These are phyloP conservation scores for Alternaria sp. DNA, from an alignment of 2,329 filamentous ascomycete genomes.

Conservation along the genomic window DNA sequence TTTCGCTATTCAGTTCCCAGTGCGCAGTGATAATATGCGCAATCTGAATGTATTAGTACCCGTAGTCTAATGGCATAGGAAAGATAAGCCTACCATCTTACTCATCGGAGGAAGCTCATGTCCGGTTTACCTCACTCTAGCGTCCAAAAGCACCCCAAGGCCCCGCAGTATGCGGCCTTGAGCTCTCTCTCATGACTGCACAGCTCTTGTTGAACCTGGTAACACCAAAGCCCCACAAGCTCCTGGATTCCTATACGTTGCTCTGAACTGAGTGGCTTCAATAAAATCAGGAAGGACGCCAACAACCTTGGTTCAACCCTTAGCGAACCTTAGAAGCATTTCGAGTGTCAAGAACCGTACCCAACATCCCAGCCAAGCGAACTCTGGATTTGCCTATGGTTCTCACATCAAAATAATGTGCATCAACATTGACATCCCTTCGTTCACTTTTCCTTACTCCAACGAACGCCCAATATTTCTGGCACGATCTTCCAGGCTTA, in stretches of 20 bases:
- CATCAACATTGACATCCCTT: background rate
- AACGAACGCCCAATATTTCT: background rate
- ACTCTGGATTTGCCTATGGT: background rate
- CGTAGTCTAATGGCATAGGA: background rate
- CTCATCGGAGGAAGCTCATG: background rate
- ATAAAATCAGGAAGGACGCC: background rate
- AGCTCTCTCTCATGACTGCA: background rate
- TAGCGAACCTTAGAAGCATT: background rate
- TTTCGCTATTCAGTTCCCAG: background rate
- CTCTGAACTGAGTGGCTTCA: background rate
- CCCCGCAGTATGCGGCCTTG: background rate
- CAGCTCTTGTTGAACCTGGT: background rate
- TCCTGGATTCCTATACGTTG: background rate
- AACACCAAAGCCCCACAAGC: background rate
- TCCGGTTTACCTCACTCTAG: background rate
- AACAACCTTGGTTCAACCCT: background rate
- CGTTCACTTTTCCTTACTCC: background rate
- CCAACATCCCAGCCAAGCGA: background rate
- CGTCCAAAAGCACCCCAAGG: background rate
- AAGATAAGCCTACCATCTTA: background rate
- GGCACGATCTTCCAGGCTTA: background rate
- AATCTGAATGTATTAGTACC: background rate
- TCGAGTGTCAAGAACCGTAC: background rate
- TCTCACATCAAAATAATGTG: background rate
- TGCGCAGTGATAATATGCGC: background rate